Evolutionary conservation across 345 rosid species (phyloP).

Genomic region (Geranium brycei): DNA sequence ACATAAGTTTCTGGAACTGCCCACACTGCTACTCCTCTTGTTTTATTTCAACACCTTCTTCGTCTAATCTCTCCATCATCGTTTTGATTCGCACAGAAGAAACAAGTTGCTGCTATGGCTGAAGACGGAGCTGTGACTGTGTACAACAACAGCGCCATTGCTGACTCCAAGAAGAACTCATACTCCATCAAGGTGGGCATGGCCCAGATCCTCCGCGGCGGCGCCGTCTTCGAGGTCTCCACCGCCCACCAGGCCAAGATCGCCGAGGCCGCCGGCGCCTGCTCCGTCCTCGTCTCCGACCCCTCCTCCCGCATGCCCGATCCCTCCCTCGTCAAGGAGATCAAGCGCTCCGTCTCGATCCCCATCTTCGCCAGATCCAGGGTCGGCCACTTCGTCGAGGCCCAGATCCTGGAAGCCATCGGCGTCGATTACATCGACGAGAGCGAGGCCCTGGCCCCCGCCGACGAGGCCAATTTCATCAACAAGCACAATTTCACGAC

Average conservation of each 20-base stretch:
- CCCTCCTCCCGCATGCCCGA: conserved; percentile 46
- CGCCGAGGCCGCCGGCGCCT: conserved; percentile 56
- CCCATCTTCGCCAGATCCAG: conserved; percentile 23
- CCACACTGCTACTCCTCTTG: neutral
- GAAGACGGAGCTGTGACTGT: conserved; percentile 35
- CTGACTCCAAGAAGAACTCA: conserved; percentile 40
- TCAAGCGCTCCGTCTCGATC: conserved; percentile 19
- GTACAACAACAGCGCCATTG: conserved; percentile 28
- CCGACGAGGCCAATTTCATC: conserved; percentile 28
- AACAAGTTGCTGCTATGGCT: conserved; percentile 11
- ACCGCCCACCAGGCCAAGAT: conserved; percentile 41
- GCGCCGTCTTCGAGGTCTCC: conserved; percentile 40
- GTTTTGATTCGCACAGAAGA: neutral
- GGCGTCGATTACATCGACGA: conserved; percentile 28
- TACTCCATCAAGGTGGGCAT: conserved; percentile 47
- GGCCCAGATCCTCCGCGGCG: conserved; percentile 59
- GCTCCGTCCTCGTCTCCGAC: conserved; percentile 39
- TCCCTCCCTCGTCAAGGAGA: conserved; percentile 27
- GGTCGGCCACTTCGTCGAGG: conserved; percentile 31
- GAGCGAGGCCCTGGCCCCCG: conserved; percentile 20
- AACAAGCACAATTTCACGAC: conserved; percentile 36
- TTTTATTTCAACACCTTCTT: neutral
- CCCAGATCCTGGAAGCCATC: conserved; percentile 23
- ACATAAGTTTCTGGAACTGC: neutral
- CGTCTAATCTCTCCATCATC: neutral